Evolutionary conservation across 2,329 filamentous ascomycete species (phyloP), one percentile per base, ranked within the genome.

Genomic region (Pseudovirgaria hyperparasitica): DNA sequence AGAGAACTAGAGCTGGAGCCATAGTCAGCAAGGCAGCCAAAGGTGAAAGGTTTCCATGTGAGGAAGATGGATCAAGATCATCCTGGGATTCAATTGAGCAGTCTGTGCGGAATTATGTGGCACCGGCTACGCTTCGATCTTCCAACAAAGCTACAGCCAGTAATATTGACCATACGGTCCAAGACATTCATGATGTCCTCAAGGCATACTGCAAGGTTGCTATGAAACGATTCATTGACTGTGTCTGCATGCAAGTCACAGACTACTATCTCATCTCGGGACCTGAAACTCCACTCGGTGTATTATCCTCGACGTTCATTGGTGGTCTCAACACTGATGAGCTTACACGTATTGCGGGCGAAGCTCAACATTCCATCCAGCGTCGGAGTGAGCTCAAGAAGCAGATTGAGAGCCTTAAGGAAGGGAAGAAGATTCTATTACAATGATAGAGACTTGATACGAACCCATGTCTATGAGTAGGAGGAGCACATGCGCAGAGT

Each of bases 151-250:
- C n/a, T n/a, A n/a, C n/a, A n/a, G n/a, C n/a, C n/a, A 49, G 42
- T 29, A 61, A 57, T 26, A 44, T 48, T 0, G 40, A 60, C 4
- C 46, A 61, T 21, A 46, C 50, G 1, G 37, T 58, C 4, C 54
- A 66, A 18, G 61, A 72, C 7, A 63, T 80, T 4, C 69, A 76
- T 29, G 66, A 79, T 32, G 65, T 69, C 2, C 54, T 81, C 0
- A 46, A 58, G 16, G 58, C 64, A 2, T 81, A 75, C 46, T 80
- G 81, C 52, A 61, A 68, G 15, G 65, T 77, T 2, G 60, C 72
- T 0, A 58, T 57, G 9, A 67, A 68, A 39, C 63, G 72, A 0
- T 77, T 82, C 31, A 62, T 76, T 2, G 76, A 82, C 37, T 64
- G 58, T 3, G 46, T 82, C 2, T 72, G 60, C 39, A 62, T 65